These are phyloP conservation scores for Helianthus tuberosus DNA, from an alignment of 129 eudicot species.

Conservation along the genomic window DNA sequence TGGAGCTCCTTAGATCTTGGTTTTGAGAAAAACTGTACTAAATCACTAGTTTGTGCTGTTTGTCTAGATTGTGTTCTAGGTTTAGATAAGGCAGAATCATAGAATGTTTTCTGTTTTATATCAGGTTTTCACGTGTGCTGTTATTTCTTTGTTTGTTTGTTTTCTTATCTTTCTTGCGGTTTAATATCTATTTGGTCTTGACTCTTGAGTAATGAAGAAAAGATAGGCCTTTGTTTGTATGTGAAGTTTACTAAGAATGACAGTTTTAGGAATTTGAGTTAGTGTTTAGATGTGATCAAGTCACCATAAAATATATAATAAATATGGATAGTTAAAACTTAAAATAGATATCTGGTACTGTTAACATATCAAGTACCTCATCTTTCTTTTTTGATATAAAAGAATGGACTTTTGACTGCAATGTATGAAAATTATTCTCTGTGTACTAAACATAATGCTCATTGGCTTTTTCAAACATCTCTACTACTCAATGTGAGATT, in stretches of 20 bases:
- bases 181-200: background rate
- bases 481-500: background rate
- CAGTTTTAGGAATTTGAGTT: background rate
- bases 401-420: background rate
- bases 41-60: background rate
- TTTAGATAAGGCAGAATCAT: background rate
- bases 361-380: too few relatives aligned
- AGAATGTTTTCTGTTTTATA: background rate
- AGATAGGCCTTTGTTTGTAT: background rate
- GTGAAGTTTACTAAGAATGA: background rate
- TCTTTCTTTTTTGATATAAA: too few relatives aligned
- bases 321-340: background rate
- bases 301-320: background rate
- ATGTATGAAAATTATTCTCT: background rate
- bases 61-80: background rate
- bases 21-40: too few relatives aligned
- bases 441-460: background rate
- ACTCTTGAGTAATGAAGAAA: background rate
- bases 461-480: background rate
- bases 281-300: background rate
- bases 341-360: too few relatives aligned
- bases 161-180: background rate
- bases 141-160: too few relatives aligned
- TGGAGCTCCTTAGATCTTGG: background rate
- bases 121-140: background rate